Evolutionary conservation across 2,329 filamentous ascomycete genomes (phyloP).

Genomic region (Colletotrichum zoysiae): DNA sequence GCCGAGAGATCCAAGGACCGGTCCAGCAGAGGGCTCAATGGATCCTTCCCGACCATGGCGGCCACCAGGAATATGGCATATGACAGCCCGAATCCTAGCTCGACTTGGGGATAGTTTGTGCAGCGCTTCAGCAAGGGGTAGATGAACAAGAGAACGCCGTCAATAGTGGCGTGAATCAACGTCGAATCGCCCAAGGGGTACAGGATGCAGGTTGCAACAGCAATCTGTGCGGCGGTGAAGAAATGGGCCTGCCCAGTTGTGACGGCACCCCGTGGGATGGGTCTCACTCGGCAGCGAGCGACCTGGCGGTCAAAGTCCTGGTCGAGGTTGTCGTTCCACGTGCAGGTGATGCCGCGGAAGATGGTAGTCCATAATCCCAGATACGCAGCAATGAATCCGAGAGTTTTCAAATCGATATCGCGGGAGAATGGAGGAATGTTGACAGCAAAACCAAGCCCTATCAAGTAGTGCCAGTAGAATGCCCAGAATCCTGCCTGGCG

Average conservation of each 20-base stretch:
- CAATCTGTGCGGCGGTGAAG: constrained; percentile 48
- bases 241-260: constrained; percentile 46
- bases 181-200: neutral
- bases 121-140: constrained; percentile 54
- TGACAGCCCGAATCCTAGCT: constrained; percentile 51
- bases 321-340: constrained; percentile 54
- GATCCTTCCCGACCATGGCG: constrained; percentile 44
- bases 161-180: constrained; percentile 40
- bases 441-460: constrained; percentile 15
- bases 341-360: constrained; percentile 1
- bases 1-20: neutral
- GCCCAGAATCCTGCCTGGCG: constrained; percentile 13
- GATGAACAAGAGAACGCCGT: constrained; percentile 45
- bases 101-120: constrained; percentile 52
- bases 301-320: constrained; percentile 50
- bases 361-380: neutral
- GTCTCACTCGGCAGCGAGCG: constrained; percentile 49
- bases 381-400: neutral
- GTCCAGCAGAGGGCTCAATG: neutral
- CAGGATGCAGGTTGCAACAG: neutral
- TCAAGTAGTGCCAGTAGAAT: constrained; percentile 24
- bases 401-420: neutral
- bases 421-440: neutral
- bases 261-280: constrained; percentile 52
- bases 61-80: constrained; percentile 50